Conservation (phyloP, 306 rosid genomes). For the Cajanus cajan region DNA sequence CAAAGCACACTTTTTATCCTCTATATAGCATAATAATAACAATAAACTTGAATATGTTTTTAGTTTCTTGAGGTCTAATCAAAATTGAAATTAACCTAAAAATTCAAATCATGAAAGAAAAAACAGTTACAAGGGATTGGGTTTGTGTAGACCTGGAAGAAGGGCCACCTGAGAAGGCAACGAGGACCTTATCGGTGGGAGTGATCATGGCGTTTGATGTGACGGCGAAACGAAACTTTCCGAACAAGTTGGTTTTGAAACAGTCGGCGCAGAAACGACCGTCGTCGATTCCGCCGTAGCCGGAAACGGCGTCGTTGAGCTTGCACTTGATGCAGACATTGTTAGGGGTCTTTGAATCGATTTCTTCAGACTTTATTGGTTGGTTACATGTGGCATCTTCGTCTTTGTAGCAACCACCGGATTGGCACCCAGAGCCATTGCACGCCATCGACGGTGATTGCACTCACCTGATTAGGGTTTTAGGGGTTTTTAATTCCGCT, state of each 20-base stretch:
- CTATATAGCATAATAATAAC: background rate
- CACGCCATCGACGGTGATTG: constrained; percentile 64
- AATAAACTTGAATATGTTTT: no score
- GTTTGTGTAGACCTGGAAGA: constrained; percentile 63
- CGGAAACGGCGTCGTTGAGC: constrained; percentile 57
- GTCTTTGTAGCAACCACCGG: constrained; percentile 64
- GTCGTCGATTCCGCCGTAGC: constrained; percentile 53
- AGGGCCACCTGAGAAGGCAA: constrained; percentile 96
- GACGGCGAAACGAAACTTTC: constrained; percentile 80
- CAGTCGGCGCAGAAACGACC: constrained; percentile 76
- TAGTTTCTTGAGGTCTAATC: background rate
- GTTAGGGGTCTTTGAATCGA: constrained; percentile 20
- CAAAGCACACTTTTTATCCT: background rate
- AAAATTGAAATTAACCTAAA: background rate
- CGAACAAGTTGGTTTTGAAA: constrained; percentile 68
- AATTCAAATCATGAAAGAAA: background rate
- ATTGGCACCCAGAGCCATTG: constrained; percentile 64
- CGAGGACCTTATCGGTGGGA: constrained; percentile 82
- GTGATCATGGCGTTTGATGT: constrained; percentile 83
- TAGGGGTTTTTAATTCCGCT: background rate
- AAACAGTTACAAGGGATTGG: background rate
- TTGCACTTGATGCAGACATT: constrained; percentile 78
- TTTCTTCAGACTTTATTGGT: background rate
- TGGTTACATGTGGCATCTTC: constrained; percentile 33
- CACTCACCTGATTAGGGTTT: constrained; percentile 30